These are phyloP conservation scores for Paecilomyces dactylethromorphus DNA, from an alignment of 2,329 filamentous ascomycete species.

Conservation along the genomic window DNA sequence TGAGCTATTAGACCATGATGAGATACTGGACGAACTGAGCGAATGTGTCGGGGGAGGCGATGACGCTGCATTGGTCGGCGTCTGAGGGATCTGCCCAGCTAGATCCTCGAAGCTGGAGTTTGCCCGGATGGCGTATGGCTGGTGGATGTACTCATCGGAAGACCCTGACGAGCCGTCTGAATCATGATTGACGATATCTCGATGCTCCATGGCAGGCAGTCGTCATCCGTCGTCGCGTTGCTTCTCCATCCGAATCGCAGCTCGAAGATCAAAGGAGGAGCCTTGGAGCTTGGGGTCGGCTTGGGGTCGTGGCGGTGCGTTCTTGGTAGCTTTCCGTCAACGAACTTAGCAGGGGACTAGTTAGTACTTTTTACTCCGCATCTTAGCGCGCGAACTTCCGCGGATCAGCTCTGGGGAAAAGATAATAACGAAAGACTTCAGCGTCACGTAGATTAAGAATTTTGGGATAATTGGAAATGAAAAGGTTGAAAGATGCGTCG, in stretches of 20 bases:
- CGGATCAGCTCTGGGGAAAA: neutral
- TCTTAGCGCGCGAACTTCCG: neutral
- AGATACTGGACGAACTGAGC: slow-evolving; percentile 17
- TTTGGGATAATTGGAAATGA: no score
- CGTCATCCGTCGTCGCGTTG: slow-evolving; percentile 8
- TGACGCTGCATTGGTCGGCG: slow-evolving; percentile 24
- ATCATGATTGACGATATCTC: slow-evolving; percentile 33
- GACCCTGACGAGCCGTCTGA: slow-evolving; percentile 34
- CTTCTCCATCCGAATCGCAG: neutral
- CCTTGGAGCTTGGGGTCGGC: slow-evolving; percentile 9
- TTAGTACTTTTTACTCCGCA: neutral
- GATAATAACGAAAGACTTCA: neutral
- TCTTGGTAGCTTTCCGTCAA: slow-evolving; percentile 8
- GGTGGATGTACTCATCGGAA: slow-evolving; percentile 33
- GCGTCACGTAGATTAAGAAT: no score
- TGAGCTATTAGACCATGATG: slow-evolving; percentile 30
- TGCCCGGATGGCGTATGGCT: slow-evolving; percentile 24
- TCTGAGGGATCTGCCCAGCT: slow-evolving; percentile 22
- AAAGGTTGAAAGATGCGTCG: no score
- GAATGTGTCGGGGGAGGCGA: slow-evolving; percentile 21
- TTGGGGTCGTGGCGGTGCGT: slow-evolving; percentile 24
- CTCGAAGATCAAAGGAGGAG: slow-evolving; percentile 3
- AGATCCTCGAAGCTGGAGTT: slow-evolving; percentile 25
- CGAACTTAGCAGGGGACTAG: neutral
- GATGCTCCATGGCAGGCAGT: slow-evolving; percentile 34